phyloP scores from a whole-genome alignment of 2,329 filamentous ascomycete genomes.

The Colletotrichum magnum region DNA sequence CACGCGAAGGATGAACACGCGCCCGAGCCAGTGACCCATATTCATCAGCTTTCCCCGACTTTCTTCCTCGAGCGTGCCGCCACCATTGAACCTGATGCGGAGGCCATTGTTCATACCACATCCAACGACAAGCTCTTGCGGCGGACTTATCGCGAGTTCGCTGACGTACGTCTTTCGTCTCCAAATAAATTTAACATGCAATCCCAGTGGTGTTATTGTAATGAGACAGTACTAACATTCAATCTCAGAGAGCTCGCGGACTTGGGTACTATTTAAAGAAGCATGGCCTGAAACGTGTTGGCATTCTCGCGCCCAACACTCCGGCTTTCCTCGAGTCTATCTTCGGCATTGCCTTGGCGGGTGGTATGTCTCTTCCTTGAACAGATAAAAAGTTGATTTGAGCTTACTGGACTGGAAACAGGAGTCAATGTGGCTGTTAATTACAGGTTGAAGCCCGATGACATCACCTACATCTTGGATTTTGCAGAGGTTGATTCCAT shows the following conservation, averaged over 20 bases:
- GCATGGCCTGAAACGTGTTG: constrained; percentile 81
- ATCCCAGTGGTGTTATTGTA: too few species aligned
- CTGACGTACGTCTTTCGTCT: constrained; percentile 63
- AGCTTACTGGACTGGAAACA: background rate
- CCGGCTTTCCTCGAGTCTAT: constrained; percentile 93
- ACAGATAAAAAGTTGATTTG: background rate
- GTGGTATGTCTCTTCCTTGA: constrained; percentile 56
- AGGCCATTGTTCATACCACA: constrained; percentile 89
- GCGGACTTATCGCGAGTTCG: constrained; percentile 84
- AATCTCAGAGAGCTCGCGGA: constrained; percentile 76
- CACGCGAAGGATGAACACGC: constrained; percentile 43
- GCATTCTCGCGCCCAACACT: constrained; percentile 91
- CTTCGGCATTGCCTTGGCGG: constrained; percentile 87
- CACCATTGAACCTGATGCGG: constrained; percentile 86
- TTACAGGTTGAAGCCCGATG: constrained; percentile 80
- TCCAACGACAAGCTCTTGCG: constrained; percentile 81
- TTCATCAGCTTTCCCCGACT: constrained; percentile 88
- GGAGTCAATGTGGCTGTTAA: constrained; percentile 80
- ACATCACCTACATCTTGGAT: constrained; percentile 91
- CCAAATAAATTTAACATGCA: too few species aligned
- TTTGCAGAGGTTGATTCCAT: constrained; percentile 90
- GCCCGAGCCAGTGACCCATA: constrained; percentile 67
- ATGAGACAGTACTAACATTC: background rate
- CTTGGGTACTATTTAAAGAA: constrained; percentile 89
- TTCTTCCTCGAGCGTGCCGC: constrained; percentile 90